These are phyloP conservation scores for Malassezia sympodialis DNA, from an alignment of 1,284 basidiomycete species.

Conservation along the genomic window DNA sequence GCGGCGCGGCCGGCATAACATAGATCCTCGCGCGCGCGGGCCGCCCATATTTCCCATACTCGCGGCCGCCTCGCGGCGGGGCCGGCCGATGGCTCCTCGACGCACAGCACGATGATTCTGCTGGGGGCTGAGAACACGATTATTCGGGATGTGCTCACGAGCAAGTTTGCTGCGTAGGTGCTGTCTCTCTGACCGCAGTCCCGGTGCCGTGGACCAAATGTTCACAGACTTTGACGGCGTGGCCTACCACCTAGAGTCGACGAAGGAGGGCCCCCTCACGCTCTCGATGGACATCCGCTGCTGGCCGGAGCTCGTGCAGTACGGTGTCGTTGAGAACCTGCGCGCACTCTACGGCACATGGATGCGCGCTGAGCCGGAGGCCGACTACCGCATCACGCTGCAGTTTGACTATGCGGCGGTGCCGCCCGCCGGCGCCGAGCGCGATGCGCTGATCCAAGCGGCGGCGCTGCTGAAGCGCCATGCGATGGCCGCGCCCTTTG, in stretches of 20 bases:
- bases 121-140: conserved; percentile 56
- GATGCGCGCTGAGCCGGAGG: conserved; percentile 57
- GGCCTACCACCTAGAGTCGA: conserved; percentile 78
- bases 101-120: conserved; percentile 37
- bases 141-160: conserved; percentile 79
- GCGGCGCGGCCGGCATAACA: not conserved
- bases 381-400: conserved; percentile 80
- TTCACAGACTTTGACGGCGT: conserved; percentile 98
- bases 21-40: conserved; percentile 1
- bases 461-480: conserved; percentile 84
- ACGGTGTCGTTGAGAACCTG: conserved; percentile 73
- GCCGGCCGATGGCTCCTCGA: not conserved
- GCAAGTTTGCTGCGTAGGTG: conserved; percentile 74
- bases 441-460: conserved; percentile 61
- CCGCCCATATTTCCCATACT: conserved; percentile 13
- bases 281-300: conserved; percentile 91
- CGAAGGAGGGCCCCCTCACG: conserved; percentile 60
- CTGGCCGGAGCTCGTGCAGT: conserved; percentile 83
- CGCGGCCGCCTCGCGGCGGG: not conserved
- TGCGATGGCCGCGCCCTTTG: conserved; percentile 87
- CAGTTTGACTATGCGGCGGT: conserved; percentile 75
- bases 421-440: conserved; percentile 58
- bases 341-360: conserved; percentile 72
- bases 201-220: conserved; percentile 77
- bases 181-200: conserved; percentile 53